These are phyloP conservation scores for Santalum album DNA, from an alignment of 164 flowering plant species.

Conservation along the genomic window DNA sequence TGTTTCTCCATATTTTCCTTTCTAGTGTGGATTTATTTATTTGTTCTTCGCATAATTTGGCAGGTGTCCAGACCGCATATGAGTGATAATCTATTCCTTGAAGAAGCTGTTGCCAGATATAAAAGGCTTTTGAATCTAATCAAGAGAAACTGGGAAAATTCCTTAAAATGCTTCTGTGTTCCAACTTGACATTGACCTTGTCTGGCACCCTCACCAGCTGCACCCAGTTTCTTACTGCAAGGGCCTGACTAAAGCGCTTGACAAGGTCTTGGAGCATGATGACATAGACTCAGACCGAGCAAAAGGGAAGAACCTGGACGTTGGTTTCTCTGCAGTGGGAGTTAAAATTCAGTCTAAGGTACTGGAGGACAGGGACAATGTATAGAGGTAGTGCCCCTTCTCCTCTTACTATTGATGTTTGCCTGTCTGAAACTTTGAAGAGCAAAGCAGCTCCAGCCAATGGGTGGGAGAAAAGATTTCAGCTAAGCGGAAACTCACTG, in stretches of 20 bases:
- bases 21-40: neutral
- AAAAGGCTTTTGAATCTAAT: constrained; percentile 84
- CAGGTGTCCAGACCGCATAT: constrained; percentile 73
- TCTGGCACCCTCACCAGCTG: constrained; percentile 94
- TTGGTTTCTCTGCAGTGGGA: constrained; percentile 88
- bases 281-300: constrained; percentile 80
- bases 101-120: constrained; percentile 79
- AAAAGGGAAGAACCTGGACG: constrained; percentile 78
- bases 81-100: constrained; percentile 53
- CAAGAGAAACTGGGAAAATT: constrained; percentile 68
- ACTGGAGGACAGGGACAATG: constrained; percentile 96
- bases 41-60: neutral
- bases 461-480: constrained; percentile 23
- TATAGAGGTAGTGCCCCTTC: constrained; percentile 66
- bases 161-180: constrained; percentile 57
- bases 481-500: constrained; percentile 43
- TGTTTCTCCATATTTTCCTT: neutral
- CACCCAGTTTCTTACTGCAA: constrained; percentile 73
- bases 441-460: constrained; percentile 21
- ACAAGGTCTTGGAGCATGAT: constrained; percentile 77
- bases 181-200: constrained; percentile 96
- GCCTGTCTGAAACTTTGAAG: constrained; percentile 9
- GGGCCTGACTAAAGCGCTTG: constrained; percentile 40
- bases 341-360: constrained; percentile 71
- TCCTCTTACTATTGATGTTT: constrained; percentile 47